Conservation (phyloP, 2,329 filamentous ascomycete genomes). For the Akanthomyces muscarius region DNA sequence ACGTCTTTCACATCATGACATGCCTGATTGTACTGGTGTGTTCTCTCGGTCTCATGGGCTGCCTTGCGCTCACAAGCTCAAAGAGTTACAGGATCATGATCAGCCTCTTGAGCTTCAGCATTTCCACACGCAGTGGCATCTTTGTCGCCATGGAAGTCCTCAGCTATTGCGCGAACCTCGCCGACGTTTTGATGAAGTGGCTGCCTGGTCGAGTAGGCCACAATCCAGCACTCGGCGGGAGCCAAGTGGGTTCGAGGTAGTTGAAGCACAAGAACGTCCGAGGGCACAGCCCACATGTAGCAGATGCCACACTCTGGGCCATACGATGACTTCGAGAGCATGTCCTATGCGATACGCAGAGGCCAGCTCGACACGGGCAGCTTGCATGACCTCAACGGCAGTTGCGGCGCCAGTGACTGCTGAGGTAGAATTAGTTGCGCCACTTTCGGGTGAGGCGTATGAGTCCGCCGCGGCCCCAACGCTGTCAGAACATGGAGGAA, state of each 20-base stretch:
- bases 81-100: constrained; percentile 13
- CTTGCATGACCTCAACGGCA: too few species aligned
- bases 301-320: constrained; percentile 16
- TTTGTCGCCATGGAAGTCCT: constrained; percentile 4
- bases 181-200: neutral
- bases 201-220: neutral
- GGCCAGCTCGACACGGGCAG: neutral
- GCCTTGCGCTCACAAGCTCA: constrained; percentile 17
- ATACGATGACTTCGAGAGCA: constrained; percentile 15
- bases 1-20: constrained; percentile 8
- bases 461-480: neutral
- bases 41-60: constrained; percentile 19
- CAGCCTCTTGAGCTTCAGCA: constrained; percentile 16
- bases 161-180: neutral
- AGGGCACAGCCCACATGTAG: constrained; percentile 19
- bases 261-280: constrained; percentile 12
- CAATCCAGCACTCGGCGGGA: constrained; percentile 5
- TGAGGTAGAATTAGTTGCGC: neutral
- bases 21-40: constrained; percentile 15
- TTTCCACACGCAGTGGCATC: constrained; percentile 18
- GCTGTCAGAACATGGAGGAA: too few species aligned
- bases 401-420: neutral
- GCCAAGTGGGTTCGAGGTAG: constrained; percentile 19
- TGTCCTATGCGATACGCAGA: constrained; percentile 18
- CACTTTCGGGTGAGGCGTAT: neutral